A percentile compares a stretch with the other conserved stretches of the same genome.
These are phyloP conservation scores for Trichomonas vaginalis DNA, from an alignment of 208 protist species.

Conservation along the genomic window DNA sequence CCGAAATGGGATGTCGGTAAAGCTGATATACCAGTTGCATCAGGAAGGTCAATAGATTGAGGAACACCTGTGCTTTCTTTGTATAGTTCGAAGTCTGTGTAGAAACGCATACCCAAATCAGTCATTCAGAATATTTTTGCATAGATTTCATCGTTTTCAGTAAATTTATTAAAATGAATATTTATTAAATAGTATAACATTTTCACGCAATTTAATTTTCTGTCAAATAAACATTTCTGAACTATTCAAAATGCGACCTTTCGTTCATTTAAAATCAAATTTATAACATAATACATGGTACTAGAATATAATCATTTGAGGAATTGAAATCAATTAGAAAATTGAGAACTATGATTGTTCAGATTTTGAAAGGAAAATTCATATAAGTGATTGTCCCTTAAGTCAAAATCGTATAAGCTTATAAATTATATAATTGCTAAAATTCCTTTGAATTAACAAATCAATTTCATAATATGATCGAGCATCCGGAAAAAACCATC, in stretches of 20 bases:
- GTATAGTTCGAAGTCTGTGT: background rate
- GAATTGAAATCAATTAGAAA: background rate
- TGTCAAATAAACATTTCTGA: too few relatives aligned
- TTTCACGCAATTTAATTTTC: too few relatives aligned
- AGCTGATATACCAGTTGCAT: background rate
- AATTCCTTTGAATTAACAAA: too few relatives aligned
- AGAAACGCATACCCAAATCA: background rate
- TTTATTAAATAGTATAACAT: too few relatives aligned
- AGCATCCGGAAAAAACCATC: too few relatives aligned
- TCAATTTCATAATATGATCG: too few relatives aligned
- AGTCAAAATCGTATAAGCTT: too few relatives aligned
- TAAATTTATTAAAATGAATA: background rate
- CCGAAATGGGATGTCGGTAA: background rate
- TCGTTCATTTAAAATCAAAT: too few relatives aligned
- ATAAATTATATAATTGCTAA: too few relatives aligned
- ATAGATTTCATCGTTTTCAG: background rate
- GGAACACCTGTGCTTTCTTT: background rate
- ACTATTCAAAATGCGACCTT: too few relatives aligned
- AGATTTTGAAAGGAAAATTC: background rate
- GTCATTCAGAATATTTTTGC: background rate
- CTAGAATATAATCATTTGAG: background rate
- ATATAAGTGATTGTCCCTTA: too few relatives aligned
- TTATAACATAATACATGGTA: too few relatives aligned
- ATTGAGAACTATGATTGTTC: background rate
- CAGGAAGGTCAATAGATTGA: background rate